Percentiles rank a stretch among this genome's conserved stretches.
These are phyloP conservation scores for Schwanniomyces yamadae DNA, from an alignment of 805 yeast genomes.

Conservation along the genomic window DNA sequence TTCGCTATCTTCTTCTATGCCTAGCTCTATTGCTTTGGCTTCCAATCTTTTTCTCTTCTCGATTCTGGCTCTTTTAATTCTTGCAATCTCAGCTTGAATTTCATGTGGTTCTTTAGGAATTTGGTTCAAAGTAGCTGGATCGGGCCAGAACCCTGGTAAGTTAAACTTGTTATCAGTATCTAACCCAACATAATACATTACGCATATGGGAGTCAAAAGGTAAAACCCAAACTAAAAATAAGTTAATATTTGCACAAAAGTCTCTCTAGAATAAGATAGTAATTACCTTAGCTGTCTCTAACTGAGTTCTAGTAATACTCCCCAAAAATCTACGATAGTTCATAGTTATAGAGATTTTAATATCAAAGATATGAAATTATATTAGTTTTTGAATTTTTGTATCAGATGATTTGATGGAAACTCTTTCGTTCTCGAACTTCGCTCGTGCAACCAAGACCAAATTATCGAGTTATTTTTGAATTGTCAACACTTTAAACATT, in stretches of 20 bases:
- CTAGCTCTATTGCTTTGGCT: constrained; percentile 65
- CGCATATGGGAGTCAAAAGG: constrained; percentile 80
- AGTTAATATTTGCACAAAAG: not conserved
- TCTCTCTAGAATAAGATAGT: too few species aligned
- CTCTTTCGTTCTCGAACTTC: too few species aligned
- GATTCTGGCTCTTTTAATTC: constrained; percentile 72
- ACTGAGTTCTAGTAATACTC: constrained; percentile 42
- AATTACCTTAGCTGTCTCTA: constrained; percentile 45
- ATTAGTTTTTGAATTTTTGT: not conserved
- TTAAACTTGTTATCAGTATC: constrained; percentile 87
- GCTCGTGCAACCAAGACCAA: too few species aligned
- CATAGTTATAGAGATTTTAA: constrained; percentile 3
- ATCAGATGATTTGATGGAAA: constrained; percentile 3
- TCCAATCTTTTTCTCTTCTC: constrained; percentile 75
- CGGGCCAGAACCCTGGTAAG: constrained; percentile 96
- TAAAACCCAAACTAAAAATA: constrained; percentile 68
- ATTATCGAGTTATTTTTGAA: too few species aligned
- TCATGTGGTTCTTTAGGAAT: constrained; percentile 93
- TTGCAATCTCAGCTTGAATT: constrained; percentile 85
- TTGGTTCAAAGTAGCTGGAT: constrained; percentile 85
- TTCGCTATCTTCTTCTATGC: constrained; percentile 50
- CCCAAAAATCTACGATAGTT: constrained; percentile 32
- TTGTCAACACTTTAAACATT: too few species aligned
- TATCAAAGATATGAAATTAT: constrained; percentile 5
- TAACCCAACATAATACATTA: constrained; percentile 90